phyloP scores from a whole-genome alignment of 1,284 basidiomycete genomes.

The Ustilago shanxiensis region DNA sequence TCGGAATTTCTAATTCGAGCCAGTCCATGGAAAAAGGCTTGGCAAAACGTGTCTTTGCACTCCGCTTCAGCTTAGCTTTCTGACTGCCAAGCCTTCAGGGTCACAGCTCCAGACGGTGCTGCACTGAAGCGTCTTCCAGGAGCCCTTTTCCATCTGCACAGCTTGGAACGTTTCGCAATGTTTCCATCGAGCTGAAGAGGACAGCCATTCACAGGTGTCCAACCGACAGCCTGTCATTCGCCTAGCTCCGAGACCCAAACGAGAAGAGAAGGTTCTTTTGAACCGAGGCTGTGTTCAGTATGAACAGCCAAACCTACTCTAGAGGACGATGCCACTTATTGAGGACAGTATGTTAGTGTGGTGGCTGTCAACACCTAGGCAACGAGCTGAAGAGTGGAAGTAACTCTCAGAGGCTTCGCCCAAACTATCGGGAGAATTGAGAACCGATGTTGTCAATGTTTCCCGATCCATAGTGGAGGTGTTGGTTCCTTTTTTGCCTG shows the following conservation, averaged over 20 bases:
- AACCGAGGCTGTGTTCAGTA: slow-evolving; percentile 33
- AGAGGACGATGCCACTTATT: too few relatives aligned
- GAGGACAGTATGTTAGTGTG: too few relatives aligned
- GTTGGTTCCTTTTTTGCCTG: slow-evolving; percentile 6
- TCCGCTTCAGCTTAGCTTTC: slow-evolving; percentile 4
- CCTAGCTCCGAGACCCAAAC: not conserved
- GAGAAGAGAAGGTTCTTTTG: slow-evolving; percentile 25
- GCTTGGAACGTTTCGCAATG: not conserved
- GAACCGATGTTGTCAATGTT: not conserved
- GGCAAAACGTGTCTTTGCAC: slow-evolving; percentile 2
- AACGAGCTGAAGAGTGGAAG: too few relatives aligned
- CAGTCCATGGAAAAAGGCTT: slow-evolving; percentile 1
- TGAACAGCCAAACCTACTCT: not conserved
- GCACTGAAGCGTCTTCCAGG: too few relatives aligned
- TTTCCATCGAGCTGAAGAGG: not conserved
- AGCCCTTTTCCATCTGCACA: not conserved
- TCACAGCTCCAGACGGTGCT: not conserved
- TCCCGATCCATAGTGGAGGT: slow-evolving; percentile 17
- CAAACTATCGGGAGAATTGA: not conserved
- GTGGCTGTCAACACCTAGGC: too few relatives aligned
- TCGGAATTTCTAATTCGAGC: slow-evolving; percentile 2
- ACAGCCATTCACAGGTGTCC: not conserved
- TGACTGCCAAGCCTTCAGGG: slow-evolving; percentile 3
- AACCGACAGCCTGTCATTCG: not conserved
- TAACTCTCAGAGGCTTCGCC: too few relatives aligned